These are phyloP conservation scores for Nakaseomyces glabratus DNA, from an alignment of 1,139 yeast genomes.

Conservation along the genomic window DNA sequence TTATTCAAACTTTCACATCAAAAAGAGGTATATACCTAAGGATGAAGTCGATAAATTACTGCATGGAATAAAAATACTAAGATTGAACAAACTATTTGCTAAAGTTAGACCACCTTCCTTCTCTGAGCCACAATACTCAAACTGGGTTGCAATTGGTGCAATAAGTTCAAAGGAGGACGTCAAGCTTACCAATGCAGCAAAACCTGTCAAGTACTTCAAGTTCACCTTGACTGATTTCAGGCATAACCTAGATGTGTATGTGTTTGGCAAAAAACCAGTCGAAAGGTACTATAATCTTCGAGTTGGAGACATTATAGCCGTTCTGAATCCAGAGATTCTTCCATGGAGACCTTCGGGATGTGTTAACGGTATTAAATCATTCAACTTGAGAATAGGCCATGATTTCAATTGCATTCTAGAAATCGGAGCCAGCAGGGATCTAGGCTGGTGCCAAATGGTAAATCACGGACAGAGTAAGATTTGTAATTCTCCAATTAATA, in stretches of 20 bases:
- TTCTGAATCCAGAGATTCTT: slow-evolving; percentile 64
- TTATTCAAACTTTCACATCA: slow-evolving; percentile 33
- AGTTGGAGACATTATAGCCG: slow-evolving; percentile 64
- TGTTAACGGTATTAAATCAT: slow-evolving; percentile 35
- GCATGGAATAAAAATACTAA: slow-evolving; percentile 42
- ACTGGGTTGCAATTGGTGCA: slow-evolving; percentile 70
- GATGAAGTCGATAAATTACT: slow-evolving; percentile 33
- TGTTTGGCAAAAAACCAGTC: slow-evolving; percentile 57
- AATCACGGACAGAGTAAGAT: slow-evolving; percentile 37
- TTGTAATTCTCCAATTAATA: slow-evolving; percentile 57
- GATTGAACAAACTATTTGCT: slow-evolving; percentile 51
- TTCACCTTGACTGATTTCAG: slow-evolving; percentile 62
- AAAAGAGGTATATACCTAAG: slow-evolving; percentile 40
- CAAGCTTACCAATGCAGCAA: slow-evolving; percentile 36
- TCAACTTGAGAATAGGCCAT: slow-evolving; percentile 51
- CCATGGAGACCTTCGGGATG: slow-evolving; percentile 32
- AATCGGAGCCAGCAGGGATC: slow-evolving; percentile 62
- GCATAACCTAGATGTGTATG: slow-evolving; percentile 46
- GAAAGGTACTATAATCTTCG: slow-evolving; percentile 62
- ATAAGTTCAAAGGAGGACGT: slow-evolving; percentile 51
- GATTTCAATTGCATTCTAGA: slow-evolving; percentile 50
- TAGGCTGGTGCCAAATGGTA: slow-evolving; percentile 54
- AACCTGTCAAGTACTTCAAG: slow-evolving; percentile 47
- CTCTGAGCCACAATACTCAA: slow-evolving; percentile 57
- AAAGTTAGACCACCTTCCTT: slow-evolving; percentile 62